These are phyloP conservation scores for Suhomyces maxii DNA, from an alignment of 1,139 yeast species.

Conservation along the genomic window DNA sequence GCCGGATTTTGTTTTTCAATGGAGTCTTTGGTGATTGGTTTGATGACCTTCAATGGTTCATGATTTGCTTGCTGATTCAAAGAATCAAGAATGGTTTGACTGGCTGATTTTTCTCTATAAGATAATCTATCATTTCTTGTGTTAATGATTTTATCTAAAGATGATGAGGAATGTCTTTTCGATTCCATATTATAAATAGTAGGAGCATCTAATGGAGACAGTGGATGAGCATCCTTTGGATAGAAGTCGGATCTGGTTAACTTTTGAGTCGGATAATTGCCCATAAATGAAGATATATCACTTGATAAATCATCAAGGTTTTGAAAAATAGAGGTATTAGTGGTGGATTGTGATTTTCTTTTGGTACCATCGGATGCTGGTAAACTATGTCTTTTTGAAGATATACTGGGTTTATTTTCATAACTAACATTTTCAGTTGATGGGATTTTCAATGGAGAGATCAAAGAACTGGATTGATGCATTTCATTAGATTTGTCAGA, in stretches of 20 bases:
- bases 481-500: constrained; percentile 4
- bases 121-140: not conserved
- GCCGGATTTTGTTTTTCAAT: constrained; percentile 7
- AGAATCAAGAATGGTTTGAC: constrained; percentile 12
- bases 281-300: constrained; percentile 26
- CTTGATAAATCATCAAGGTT: constrained; percentile 33
- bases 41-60: constrained; percentile 2
- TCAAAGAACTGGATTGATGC: constrained; percentile 3
- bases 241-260: not conserved
- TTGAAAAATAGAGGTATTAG: constrained; percentile 30
- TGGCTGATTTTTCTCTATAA: constrained; percentile 5
- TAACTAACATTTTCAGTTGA: not conserved
- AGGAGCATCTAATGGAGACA: constrained; percentile 1
- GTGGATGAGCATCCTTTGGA: not conserved
- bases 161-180: constrained; percentile 11
- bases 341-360: constrained; percentile 28
- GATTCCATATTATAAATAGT: not conserved
- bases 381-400: constrained; percentile 10
- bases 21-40: constrained; percentile 4
- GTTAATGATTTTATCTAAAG: constrained; percentile 7
- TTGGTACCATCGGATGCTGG: constrained; percentile 10
- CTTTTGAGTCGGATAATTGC: constrained; percentile 1
- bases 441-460: constrained; percentile 2
- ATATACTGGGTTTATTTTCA: not conserved
- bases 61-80: not conserved